Percentiles rank a stretch among this genome's conserved stretches.
Conservation (phyloP, 208 protist species). For the Zelonia costaricensis region DNA sequence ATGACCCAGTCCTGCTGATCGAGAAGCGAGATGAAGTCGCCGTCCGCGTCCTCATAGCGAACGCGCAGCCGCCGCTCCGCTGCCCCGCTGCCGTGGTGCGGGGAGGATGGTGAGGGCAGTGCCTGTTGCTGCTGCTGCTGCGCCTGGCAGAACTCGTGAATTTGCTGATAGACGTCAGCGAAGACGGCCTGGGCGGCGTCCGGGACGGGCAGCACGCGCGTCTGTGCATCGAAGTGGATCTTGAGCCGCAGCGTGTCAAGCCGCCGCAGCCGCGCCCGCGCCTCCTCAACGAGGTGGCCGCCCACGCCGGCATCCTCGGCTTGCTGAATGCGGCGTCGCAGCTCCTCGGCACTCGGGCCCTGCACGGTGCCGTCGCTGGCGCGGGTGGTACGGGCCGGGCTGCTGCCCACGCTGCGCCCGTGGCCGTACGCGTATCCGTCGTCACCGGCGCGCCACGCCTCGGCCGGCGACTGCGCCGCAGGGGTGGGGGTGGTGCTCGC, state of each 20-base stretch:
- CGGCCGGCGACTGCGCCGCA: neutral
- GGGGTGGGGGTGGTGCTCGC: neutral
- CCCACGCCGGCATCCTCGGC: conserved; percentile 51
- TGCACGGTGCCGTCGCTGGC: neutral
- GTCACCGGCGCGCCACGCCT: conserved; percentile 13
- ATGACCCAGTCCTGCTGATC: conserved; percentile 75
- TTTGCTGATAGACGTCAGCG: conserved; percentile 53
- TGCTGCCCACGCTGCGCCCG: neutral
- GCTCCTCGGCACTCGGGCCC: conserved; percentile 17
- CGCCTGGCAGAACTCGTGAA: conserved; percentile 53
- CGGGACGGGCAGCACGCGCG: conserved; percentile 51
- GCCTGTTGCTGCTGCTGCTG: conserved; percentile 19
- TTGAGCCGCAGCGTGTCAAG: conserved; percentile 58
- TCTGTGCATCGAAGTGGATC: conserved; percentile 76
- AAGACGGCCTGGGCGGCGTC: conserved; percentile 47
- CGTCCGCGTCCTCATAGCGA: conserved; percentile 80
- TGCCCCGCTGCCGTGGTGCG: neutral
- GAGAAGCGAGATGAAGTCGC: conserved; percentile 78
- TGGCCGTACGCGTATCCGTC: neutral
- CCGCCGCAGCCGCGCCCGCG: conserved; percentile 36
- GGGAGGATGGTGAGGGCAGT: neutral
- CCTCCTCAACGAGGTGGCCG: conserved; percentile 43
- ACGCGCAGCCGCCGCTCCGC: conserved; percentile 56
- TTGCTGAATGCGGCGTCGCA: conserved; percentile 34
- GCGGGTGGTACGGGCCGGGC: neutral